These are phyloP conservation scores for Ormosia semicastrata DNA, from an alignment of 306 rosid genomes.

Conservation along the genomic window DNA sequence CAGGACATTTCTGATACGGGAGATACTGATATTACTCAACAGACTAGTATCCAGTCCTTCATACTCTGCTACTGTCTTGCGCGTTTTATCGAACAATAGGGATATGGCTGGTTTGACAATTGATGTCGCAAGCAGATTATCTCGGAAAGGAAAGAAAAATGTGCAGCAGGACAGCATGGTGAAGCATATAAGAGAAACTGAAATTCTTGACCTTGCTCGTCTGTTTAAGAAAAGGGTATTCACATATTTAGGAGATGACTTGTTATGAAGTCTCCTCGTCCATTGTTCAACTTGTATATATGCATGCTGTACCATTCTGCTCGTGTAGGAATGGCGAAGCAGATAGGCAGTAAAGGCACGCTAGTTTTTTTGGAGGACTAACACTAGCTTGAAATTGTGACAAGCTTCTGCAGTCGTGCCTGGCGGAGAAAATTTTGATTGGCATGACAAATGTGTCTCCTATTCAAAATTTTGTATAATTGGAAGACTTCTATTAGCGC, in stretches of 20 bases:
- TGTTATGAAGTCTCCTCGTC: conserved; percentile 3
- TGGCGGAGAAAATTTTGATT: conserved; percentile 10
- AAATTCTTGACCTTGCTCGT: conserved; percentile 68
- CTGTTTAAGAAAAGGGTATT: conserved; percentile 67
- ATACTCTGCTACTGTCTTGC: conserved; percentile 60
- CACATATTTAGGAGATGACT: conserved; percentile 57
- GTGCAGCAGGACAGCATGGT: conserved; percentile 39
- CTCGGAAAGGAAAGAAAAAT: conserved; percentile 39
- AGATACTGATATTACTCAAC: conserved; percentile 81
- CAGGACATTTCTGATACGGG: conserved; percentile 89
- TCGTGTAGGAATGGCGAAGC: not conserved
- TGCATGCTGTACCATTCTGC: not conserved
- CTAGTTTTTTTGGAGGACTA: conserved; percentile 17
- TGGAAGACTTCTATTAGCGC: not conserved
- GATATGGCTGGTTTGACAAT: conserved; percentile 69
- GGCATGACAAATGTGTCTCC: not conserved
- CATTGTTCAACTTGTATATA: conserved; percentile 14
- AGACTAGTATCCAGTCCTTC: conserved; percentile 70
- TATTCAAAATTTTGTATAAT: not conserved
- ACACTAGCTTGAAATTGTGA: not conserved
- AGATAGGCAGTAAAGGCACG: conserved; percentile 15
- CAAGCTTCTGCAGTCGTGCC: conserved; percentile 1
- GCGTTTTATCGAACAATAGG: conserved; percentile 53
- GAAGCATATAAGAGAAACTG: conserved; percentile 56
- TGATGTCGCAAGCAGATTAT: conserved; percentile 69